Base-by-base conservation (phyloP, 805 yeast species). In the Geotrichum ghanense region DNA sequence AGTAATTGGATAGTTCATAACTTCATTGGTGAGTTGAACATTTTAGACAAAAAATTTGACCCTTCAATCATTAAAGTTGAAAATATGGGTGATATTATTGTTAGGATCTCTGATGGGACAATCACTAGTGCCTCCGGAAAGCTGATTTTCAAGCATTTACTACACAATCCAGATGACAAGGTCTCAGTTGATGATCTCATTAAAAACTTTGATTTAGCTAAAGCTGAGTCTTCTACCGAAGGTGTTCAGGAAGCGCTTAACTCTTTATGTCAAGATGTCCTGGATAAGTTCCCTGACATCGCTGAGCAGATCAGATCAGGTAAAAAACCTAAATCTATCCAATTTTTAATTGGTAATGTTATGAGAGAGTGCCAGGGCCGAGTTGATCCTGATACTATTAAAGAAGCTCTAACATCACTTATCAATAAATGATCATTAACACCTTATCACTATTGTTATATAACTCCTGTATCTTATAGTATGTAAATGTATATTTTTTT, bases 1-100 rank as follows among this genome's bases (percentile, higher is more conserved):
- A 77, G 79, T 23, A 85, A 83, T 58, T 90, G 95, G 95, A 62
- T 87, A 6, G 76, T 86, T 5, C 89, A 90, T 63, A 89, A 86
- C 52, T 65, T 87, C 37, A 57, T 86, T 16, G 96, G 97, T 0
- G 68, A 76, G 12, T 68, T 85, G 50, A 70, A 77, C 5, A 79
- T 76, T 56, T 68, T 75, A 5, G 67, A 72, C 21, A 41, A 57
- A 3, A 51, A 47, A 10, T 65, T 73, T 46, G 54, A 57, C 34
- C 48, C 51, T 0, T 50, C 59, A 2, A 48, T 63, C 14, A 57
- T 73, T 6, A 63, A 78, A 0, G 68, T 75, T 0, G 48, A 56
- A 0, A 68, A 65, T 35, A 68, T 89, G 40, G 69, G 78, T 0
- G 78, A 78, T 35, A 61, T 90, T 9, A 66, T 89, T 23, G 46